Conservation (phyloP, 2,329 filamentous ascomycete species). For the Hypoxylon sp. region DNA sequence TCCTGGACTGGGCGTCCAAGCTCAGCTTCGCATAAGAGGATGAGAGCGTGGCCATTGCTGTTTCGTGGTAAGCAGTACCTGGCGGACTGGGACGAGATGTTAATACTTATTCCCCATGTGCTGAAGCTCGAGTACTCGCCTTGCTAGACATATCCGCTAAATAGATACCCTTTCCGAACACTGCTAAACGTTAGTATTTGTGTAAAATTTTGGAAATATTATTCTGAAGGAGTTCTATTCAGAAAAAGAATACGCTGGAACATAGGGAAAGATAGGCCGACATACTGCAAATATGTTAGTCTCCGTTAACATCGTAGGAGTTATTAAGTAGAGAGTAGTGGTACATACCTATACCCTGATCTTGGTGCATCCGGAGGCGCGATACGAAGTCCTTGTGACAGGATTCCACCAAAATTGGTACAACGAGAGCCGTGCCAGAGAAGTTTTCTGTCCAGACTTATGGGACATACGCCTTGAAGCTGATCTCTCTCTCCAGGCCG, state of each 20-base stretch:
- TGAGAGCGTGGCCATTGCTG: slow-evolving; percentile 77
- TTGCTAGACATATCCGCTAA: slow-evolving; percentile 88
- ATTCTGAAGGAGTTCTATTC: background rate
- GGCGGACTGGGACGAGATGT: slow-evolving; percentile 64
- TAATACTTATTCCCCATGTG: slow-evolving; percentile 10
- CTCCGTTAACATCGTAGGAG: background rate
- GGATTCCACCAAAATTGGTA: slow-evolving; percentile 89
- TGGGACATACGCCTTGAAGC: slow-evolving; percentile 69
- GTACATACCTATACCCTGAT: slow-evolving; percentile 71
- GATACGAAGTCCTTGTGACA: slow-evolving; percentile 89
- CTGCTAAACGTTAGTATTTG: slow-evolving; percentile 22
- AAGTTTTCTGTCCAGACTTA: slow-evolving; percentile 75
- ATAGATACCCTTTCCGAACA: slow-evolving; percentile 93
- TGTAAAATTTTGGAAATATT: background rate
- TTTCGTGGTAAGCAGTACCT: slow-evolving; percentile 76
- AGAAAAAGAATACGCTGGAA: background rate
- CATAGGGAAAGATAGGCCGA: slow-evolving; percentile 1
- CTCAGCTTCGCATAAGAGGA: slow-evolving; percentile 88
- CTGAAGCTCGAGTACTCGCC: slow-evolving; percentile 30
- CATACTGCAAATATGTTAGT: slow-evolving; percentile 35
- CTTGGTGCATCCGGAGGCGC: slow-evolving; percentile 86
- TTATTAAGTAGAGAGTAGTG: background rate
- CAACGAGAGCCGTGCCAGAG: slow-evolving; percentile 89
- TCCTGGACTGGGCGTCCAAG: slow-evolving; percentile 81
- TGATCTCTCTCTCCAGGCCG: slow-evolving; percentile 78